phyloP scores from a whole-genome alignment of 75 land plant species.

The Chamaecyparis obtusa region DNA sequence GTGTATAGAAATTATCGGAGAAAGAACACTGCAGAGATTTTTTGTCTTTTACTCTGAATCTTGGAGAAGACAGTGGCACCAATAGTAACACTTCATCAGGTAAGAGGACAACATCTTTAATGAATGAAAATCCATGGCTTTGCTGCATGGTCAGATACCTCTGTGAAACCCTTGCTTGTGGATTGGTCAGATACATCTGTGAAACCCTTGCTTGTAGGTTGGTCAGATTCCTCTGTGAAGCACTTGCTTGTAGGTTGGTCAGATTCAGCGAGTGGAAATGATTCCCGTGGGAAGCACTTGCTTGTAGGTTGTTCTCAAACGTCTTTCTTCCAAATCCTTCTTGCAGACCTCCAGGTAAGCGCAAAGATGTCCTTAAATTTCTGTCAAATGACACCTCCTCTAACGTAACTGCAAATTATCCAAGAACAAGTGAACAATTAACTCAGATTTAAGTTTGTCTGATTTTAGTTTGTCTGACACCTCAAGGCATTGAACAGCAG shows the following conservation, averaged over 20 bases:
- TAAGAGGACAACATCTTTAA: slow-evolving; percentile 33
- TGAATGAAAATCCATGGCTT: background rate
- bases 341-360: too few species aligned
- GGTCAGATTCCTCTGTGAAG: too few species aligned
- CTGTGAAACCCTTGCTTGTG: too few species aligned
- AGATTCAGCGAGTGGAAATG: too few species aligned
- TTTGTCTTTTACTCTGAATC: background rate
- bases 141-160: background rate
- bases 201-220: too few species aligned
- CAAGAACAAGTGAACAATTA: background rate
- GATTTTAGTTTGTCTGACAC: too few species aligned
- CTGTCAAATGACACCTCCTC: background rate
- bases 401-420: background rate
- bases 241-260: too few species aligned
- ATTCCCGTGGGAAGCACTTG: too few species aligned
- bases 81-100: slow-evolving; percentile 48
- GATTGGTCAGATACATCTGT: too few species aligned
- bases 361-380: background rate
- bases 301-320: background rate
- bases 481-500: too few species aligned
- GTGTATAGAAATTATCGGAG: slow-evolving; percentile 6
- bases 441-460: too few species aligned
- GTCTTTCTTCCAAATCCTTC: background rate
- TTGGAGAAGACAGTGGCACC: slow-evolving; percentile 4
- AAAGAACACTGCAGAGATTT: background rate